Evolutionary conservation across 2,329 filamentous ascomycete genomes (phyloP), one percentile per base, ranked within the genome.

Genomic region (Sporothrix phasma): DNA sequence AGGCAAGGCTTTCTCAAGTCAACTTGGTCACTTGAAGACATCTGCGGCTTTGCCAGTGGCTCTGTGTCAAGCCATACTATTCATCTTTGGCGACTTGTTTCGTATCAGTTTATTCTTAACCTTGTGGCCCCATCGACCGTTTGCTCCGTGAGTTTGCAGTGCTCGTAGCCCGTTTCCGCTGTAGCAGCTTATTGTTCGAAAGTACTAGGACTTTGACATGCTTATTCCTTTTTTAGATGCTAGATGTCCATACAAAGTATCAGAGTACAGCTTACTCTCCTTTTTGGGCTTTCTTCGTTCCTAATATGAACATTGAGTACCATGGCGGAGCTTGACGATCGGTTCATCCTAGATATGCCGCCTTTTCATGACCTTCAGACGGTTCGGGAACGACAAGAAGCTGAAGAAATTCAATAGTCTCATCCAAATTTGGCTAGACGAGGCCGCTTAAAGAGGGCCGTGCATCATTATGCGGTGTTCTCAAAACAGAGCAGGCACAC

Each of bases 1-100:
- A 49, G 59, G 59, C 59, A 53, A 62, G 60, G 60, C 60, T 62
- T 62, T 62, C 29, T 62, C 13, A 3, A 26, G 22, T 3, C 19
- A 37, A 56, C 5, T 56, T 19, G 46, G 39, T n/a, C n/a, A n/a
- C n/a, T n/a, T n/a, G n/a, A n/a, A n/a, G 26, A 26, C 26, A 39
- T 31, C 11, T 60, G 1, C n/a, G 39, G 24, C 15, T 59, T n/a
- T 11, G 31, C 31, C 10, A 34, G 5, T 34, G 5, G 5, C 5
- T 34, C 5, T 34, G 31, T 34, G 31, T 34, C 31, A 5, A 5
- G 31, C 31, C 31, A 34, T 34, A 34, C 31, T 34, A 34, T 34
- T n/a, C n/a, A n/a, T n/a, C n/a, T n/a, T n/a, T n/a, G n/a, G n/a
- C n/a, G n/a, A n/a, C n/a, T n/a, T n/a, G n/a, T n/a, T n/a, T n/a